Evolutionary conservation across 495 filamentous ascomycete genomes (phyloP).

Genomic region (Trypethelium eluteriae): DNA sequence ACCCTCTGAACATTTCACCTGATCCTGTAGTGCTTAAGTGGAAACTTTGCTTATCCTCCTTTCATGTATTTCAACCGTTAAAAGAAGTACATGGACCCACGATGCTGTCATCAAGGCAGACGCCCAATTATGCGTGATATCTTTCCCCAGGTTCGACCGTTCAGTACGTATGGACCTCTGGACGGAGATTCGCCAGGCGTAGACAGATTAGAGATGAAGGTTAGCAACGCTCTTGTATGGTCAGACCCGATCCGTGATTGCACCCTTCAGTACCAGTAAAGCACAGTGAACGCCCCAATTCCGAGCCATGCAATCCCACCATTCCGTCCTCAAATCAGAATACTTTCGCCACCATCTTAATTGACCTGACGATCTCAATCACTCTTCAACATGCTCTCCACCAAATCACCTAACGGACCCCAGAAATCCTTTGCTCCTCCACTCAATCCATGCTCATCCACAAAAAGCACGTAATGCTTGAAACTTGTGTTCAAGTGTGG

Average conservation of each 20-base stretch:
- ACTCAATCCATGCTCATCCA: constrained; percentile 82
- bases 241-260: not conserved
- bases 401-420: constrained; percentile 90
- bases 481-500: constrained; percentile 98
- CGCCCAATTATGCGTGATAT: too few species aligned
- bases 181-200: too few species aligned
- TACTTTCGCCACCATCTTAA: not conserved
- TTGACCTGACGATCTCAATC: constrained; percentile 47
- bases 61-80: too few species aligned
- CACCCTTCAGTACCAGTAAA: not conserved
- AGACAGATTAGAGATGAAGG: not conserved
- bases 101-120: too few species aligned
- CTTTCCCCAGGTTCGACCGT: too few species aligned
- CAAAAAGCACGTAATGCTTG: constrained; percentile 98
- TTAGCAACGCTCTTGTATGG: not conserved
- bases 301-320: too few species aligned
- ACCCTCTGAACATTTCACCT: too few species aligned
- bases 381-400: constrained; percentile 92
- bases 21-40: too few species aligned
- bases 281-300: too few species aligned
- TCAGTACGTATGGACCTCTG: too few species aligned
- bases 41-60: too few species aligned
- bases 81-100: too few species aligned
- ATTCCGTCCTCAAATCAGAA: not conserved
- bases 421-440: constrained; percentile 51